Percentiles rank a stretch among this genome's conserved stretches.
Conservation (phyloP, 2,329 filamentous ascomycete species). For the Claviceps sp. region DNA sequence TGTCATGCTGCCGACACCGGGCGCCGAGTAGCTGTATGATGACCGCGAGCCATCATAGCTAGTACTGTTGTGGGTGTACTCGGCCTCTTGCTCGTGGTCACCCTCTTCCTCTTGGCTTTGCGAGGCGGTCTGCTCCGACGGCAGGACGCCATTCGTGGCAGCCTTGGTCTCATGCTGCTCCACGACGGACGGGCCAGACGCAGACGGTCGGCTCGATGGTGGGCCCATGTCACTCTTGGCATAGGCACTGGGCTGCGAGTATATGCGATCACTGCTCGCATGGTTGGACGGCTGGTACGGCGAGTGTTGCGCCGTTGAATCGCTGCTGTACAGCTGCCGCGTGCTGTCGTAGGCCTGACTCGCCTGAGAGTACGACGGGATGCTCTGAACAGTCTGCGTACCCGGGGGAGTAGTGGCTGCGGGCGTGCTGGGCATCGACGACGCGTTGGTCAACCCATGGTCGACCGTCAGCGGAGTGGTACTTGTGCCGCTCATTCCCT, state of each 20-base stretch:
- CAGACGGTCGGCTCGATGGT: conserved; percentile 49
- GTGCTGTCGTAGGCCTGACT: conserved; percentile 63
- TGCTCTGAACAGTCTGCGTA: conserved; percentile 52
- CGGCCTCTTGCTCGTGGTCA: conserved; percentile 62
- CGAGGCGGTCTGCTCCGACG: conserved; percentile 29
- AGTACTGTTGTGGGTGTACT: conserved; percentile 76
- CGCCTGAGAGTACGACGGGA: conserved; percentile 61
- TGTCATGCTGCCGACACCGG: conserved; percentile 51
- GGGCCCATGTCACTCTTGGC: conserved; percentile 84
- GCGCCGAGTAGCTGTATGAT: conserved; percentile 65
- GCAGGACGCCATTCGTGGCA: conserved; percentile 56
- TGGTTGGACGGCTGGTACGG: conserved; percentile 55
- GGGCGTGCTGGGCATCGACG: conserved; percentile 82
- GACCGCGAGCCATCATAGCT: conserved; percentile 60
- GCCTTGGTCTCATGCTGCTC: conserved; percentile 51
- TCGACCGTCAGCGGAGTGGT: conserved; percentile 70
- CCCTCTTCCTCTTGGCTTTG: conserved; percentile 54
- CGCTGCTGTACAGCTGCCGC: conserved; percentile 67
- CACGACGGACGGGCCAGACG: conserved; percentile 45
- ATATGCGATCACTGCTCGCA: conserved; percentile 50
- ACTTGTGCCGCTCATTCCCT: conserved; percentile 45
- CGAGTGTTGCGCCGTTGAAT: conserved; percentile 52
- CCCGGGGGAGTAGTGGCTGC: conserved; percentile 83
- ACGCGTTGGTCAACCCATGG: conserved; percentile 59
- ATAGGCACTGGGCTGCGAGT: conserved; percentile 54